A percentile compares a stretch with the other conserved stretches of the same genome.
Evolutionary conservation across 1,284 basidiomycete species (phyloP).

Genomic region (Stygiomarasmius scandens): DNA sequence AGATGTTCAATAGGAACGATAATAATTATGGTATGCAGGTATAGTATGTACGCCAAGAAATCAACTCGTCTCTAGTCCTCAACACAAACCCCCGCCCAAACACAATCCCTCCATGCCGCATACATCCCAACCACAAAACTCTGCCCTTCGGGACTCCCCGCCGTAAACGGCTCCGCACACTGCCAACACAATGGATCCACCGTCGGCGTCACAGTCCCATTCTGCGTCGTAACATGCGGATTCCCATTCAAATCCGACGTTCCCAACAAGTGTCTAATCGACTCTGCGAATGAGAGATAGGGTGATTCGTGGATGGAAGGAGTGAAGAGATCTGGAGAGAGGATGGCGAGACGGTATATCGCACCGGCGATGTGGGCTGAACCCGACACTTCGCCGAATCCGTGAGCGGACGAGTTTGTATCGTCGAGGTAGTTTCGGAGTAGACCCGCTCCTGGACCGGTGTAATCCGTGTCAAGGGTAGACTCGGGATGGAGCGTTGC

Average conservation of each 20-base stretch:
- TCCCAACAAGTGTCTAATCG: conserved; percentile 20
- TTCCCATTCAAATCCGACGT: no score
- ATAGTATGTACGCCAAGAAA: no score
- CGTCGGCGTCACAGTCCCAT: conserved; percentile 26
- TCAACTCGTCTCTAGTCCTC: background rate
- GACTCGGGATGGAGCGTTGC: conserved; percentile 28
- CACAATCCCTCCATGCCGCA: conserved; percentile 30
- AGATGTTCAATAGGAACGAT: no score
- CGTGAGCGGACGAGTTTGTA: conserved; percentile 27
- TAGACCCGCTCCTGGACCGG: conserved; percentile 34
- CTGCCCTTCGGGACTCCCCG: conserved; percentile 30
- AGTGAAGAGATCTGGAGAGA: conserved; percentile 26
- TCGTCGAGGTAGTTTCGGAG: conserved; percentile 45
- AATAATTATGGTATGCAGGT: no score
- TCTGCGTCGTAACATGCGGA: conserved; percentile 24
- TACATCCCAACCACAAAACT: conserved; percentile 30
- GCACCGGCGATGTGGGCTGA: conserved; percentile 43
- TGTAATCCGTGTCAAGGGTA: no score
- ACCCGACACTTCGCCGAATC: conserved; percentile 47
- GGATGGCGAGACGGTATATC: conserved; percentile 41
- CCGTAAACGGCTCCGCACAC: conserved; percentile 24
- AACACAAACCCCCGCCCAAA: conserved; percentile 5
- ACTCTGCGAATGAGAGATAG: conserved; percentile 34
- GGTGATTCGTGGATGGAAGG: no score
- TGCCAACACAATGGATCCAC: conserved; percentile 29